Evolutionary conservation across 148 eudicot genomes (phyloP).

Genomic region (Diospyros kaki): DNA sequence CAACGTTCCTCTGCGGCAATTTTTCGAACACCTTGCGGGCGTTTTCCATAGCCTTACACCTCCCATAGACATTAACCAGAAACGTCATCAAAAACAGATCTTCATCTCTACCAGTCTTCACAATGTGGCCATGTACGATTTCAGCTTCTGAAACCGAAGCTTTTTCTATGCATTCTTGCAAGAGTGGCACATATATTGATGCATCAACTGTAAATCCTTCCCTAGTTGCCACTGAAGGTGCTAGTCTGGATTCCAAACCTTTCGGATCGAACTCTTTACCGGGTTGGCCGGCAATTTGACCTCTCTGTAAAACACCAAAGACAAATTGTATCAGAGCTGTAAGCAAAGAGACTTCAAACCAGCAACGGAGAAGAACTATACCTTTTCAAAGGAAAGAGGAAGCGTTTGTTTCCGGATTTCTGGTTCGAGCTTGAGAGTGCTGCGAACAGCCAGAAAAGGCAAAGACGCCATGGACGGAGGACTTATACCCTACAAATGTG

Average conservation of each 20-base stretch:
- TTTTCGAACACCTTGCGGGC: slow-evolving; percentile 57
- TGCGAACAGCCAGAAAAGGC: slow-evolving; percentile 44
- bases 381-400: slow-evolving; percentile 37
- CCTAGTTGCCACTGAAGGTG: slow-evolving; percentile 29
- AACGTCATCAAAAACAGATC: slow-evolving; percentile 57
- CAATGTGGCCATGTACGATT: slow-evolving; percentile 53
- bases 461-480: slow-evolving; percentile 55
- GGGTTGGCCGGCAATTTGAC: slow-evolving; percentile 24
- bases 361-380: slow-evolving; percentile 6
- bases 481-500: neutral
- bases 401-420: slow-evolving; percentile 34
- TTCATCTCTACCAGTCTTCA: slow-evolving; percentile 47
- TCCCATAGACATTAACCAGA: slow-evolving; percentile 63
- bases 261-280: slow-evolving; percentile 30
- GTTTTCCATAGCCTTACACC: slow-evolving; percentile 49
- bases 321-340: too few species aligned
- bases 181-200: slow-evolving; percentile 43
- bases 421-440: slow-evolving; percentile 57
- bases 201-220: slow-evolving; percentile 34
- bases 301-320: slow-evolving; percentile 5
- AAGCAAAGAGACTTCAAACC: neutral
- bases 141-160: slow-evolving; percentile 34
- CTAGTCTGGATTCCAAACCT: slow-evolving; percentile 33
- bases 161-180: slow-evolving; percentile 52
- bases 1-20: slow-evolving; percentile 53